Evolutionary conservation across 108 stramenopile species (phyloP), one percentile per base, ranked within the genome.

Genomic region (Skeletonema potamos): DNA sequence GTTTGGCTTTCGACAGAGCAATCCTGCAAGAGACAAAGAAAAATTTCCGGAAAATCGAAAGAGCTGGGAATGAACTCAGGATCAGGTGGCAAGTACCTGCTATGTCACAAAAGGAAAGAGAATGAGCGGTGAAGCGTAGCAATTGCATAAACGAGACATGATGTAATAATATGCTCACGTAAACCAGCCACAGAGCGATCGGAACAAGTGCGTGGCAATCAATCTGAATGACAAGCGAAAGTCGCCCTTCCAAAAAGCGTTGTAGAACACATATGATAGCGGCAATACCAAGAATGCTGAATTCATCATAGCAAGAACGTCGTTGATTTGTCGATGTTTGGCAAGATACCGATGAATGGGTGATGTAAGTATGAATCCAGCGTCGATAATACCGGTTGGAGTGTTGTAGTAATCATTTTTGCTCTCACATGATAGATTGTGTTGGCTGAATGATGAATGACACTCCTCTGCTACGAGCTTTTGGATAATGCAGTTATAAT

Each of bases 41-140:
- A 27, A 29, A 83, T 36, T 13, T 83, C 82, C 20, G 82, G 82
- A 60, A 83, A 83, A 54, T 83, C 82, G 17, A 74, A 74, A 12
- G 28, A 34, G 12, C 64, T 66, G 28, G 46, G 39, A 15, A 83
- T 22, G 64, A 67, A 83, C 6, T 48, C 22, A 33, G 72, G 61
- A 65, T 78, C 77, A 0, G 82, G 82, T 34, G 82, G 82, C n/a
- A n/a, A n/a, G n/a, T n/a, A n/a, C n/a, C n/a, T n/a, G n/a, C n/a
- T n/a, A n/a, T n/a, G n/a, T n/a, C n/a, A n/a, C n/a, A n/a, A n/a
- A 11, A 36, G 4, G 55, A 10, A 33, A 68, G 26, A 18, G 4
- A 34, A 27, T 1, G n/a, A n/a, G n/a, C n/a, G n/a, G n/a, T n/a
- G n/a, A n/a, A n/a, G n/a, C n/a, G n/a, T n/a, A n/a, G n/a, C n/a